Conservation (phyloP, 345 rosid genomes). For the Chamaenerion angustifolium region DNA sequence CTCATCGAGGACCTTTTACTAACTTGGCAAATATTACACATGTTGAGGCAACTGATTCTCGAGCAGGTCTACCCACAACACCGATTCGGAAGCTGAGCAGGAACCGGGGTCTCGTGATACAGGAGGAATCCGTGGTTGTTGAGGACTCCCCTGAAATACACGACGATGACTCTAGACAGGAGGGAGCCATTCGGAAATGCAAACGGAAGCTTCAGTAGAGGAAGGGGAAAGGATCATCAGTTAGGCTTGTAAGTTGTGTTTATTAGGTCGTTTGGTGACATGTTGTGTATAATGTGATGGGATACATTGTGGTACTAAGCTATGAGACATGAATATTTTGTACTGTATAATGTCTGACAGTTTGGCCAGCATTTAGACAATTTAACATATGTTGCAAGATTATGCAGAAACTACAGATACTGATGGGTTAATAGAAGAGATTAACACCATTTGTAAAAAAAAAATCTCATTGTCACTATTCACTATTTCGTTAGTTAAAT, state of each 20-base stretch:
- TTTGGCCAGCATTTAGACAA: no score
- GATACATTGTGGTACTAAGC: neutral
- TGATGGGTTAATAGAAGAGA: no score
- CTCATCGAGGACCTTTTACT: conserved; percentile 22
- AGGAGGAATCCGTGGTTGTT: conserved; percentile 54
- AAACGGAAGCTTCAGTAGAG: conserved; percentile 36
- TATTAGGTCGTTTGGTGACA: neutral
- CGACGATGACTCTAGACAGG: conserved; percentile 10
- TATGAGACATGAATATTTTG: no score
- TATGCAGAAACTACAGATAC: no score
- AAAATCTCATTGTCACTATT: no score
- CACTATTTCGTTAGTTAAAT: no score
- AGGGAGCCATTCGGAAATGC: conserved; percentile 24
- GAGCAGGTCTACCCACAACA: conserved; percentile 32
- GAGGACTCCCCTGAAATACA: conserved; percentile 48
- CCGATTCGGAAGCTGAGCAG: conserved; percentile 70
- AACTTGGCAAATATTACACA: conserved; percentile 12
- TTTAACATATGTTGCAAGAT: no score
- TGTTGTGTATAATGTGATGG: neutral
- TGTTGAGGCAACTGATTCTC: conserved; percentile 13
- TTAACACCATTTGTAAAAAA: no score
- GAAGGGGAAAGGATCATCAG: neutral
- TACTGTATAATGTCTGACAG: no score
- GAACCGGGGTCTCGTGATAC: conserved; percentile 60
- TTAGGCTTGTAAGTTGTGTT: neutral